Base-by-base conservation (phyloP, 2,329 filamentous ascomycete genomes). In the Botrytis medusae region DNA sequence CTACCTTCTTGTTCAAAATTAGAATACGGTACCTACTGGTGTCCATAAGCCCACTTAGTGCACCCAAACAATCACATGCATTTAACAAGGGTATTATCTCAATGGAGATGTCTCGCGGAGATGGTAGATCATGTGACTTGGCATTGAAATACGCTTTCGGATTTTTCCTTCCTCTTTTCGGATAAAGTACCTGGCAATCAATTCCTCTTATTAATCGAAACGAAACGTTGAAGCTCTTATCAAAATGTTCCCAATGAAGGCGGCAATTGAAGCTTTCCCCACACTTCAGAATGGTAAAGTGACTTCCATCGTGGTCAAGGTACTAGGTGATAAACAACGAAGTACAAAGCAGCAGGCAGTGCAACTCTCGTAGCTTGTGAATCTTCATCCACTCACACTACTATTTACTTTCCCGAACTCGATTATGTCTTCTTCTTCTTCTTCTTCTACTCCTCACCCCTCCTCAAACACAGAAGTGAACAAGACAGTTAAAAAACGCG, bases 401-500 rank as follows among this genome's bases (percentile, higher is more conserved):
- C 32, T 68, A 40, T 54, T 18, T 42, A 18, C 54, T 69, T 46
- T 70, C 67, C 54, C 54, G 44, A 59, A n/a, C 32, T 51, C 46
- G 18, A 67, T 51, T 5, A 51, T 67, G 63, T 51, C 44, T 37
- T 57, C 51, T 29, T 54, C 51, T 29, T 4, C 46, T 40, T 51
- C 44, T 18, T 25, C 32, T 29, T n/a, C n/a, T n/a, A n/a, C n/a
- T n/a, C n/a, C n/a, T n/a, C n/a, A n/a, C n/a, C 51, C 40, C 32
- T 60, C 62, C 40, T 54, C 32, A 14, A 72, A 69, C 64, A 29
- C 29, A 44, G 60, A 42, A 46, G 42, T 32, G 44, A 14, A 20
- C 22, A 73, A 20, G 65, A 85, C 84, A 83, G 83, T 80, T 61
- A 84, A 85, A n/a, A 88, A 88, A 76, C 83, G 86, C 69, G 85